Evolutionary conservation across 2,329 filamentous ascomycete genomes (phyloP).

Genomic region (Fusarium chaquense): DNA sequence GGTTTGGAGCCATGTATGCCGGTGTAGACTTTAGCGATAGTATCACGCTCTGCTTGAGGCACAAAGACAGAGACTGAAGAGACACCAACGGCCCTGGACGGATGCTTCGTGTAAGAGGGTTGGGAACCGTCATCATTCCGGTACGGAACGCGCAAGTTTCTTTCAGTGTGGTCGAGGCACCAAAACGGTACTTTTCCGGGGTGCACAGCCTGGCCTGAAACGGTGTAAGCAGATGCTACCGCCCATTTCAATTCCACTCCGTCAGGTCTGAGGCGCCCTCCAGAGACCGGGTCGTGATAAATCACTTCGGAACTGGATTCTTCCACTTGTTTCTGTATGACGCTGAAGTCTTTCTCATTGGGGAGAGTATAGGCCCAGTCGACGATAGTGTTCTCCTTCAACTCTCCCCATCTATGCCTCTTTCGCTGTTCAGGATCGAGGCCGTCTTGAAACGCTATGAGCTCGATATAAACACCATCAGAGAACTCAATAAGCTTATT

Average conservation of each 20-base stretch:
- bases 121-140: not conserved
- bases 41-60: not conserved
- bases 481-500: constrained; percentile 29
- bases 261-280: constrained; percentile 29
- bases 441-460: constrained; percentile 31
- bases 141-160: constrained; percentile 23
- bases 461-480: constrained; percentile 32
- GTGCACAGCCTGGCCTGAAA: constrained; percentile 4
- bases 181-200: constrained; percentile 30
- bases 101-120: constrained; percentile 15
- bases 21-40: constrained; percentile 6
- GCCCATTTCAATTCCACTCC: constrained; percentile 33
- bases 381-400: constrained; percentile 19
- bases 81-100: constrained; percentile 1
- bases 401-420: constrained; percentile 23
- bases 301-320: not conserved
- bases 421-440: constrained; percentile 26
- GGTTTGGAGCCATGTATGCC: constrained; percentile 18
- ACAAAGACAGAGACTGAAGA: constrained; percentile 12
- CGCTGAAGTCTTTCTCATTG: constrained; percentile 7
- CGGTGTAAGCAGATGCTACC: constrained; percentile 21
- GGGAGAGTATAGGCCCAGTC: constrained; percentile 36
- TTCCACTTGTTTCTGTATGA: constrained; percentile 10
- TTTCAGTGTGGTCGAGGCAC: constrained; percentile 26
- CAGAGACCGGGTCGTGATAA: constrained; percentile 16